Base-by-base conservation (phyloP, 2,329 filamentous ascomycete species). In the Fusarium luffae region DNA sequence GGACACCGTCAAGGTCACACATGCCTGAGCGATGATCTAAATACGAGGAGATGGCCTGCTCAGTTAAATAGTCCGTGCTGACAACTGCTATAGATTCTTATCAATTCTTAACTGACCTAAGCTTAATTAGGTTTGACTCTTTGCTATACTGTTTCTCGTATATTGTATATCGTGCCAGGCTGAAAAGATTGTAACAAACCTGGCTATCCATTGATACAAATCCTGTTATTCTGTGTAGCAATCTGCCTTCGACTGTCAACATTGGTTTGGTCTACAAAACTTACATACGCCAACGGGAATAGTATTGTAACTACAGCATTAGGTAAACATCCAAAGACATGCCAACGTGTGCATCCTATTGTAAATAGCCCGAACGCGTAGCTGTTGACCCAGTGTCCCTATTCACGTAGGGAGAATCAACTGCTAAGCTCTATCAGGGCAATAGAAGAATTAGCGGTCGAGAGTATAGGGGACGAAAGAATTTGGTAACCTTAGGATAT, bases 151-250 rank as follows among this genome's bases (percentile, higher is more conserved):
- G 18, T 37, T n/a, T 37, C 18, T n/a, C 3, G 5, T 37, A n/a
- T 1, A 3, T 37, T 11, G 9, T 1, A 37, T 37, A 4, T 7
- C 5, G 4, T n/a, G 10, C 6, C 9, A 37, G 2, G 9, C 5
- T n/a, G 3, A 1, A n/a, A 4, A n/a, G 18, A n/a, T 6, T 37
- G 34, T 18, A 37, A 37, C 1, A 37, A 37, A 7, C 9, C 9
- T n/a, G 18, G 34, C 34, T 11, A 2, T 37, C 2, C 4, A 37
- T n/a, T n/a, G 5, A 37, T n/a, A 5, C 9, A 5, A 37, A 11
- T 11, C 16, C 9, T 6, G 16, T 37, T n/a, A 7, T 37, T 4
- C 9, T 37, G 1, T n/a, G 11, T 3, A 11, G 14, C 2, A 6
- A 16, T 11, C 2, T 43, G 9, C 10, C 4, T 14, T 23, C 19